These are phyloP conservation scores for Colletotrichum orchidophilum DNA, from an alignment of 2,329 filamentous ascomycete genomes.

Conservation along the genomic window DNA sequence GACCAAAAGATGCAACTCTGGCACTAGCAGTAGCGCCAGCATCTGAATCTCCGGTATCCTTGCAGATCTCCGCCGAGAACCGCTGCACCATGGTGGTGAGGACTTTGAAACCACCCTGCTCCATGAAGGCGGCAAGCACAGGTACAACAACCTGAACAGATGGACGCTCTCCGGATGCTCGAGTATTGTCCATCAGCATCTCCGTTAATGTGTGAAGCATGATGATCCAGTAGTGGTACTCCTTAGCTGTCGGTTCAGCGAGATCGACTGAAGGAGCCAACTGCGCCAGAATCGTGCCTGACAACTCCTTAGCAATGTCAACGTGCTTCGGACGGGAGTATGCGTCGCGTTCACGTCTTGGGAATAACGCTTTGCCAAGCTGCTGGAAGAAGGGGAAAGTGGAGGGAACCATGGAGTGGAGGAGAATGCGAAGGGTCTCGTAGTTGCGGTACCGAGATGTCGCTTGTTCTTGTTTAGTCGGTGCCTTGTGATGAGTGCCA, in stretches of 20 bases:
- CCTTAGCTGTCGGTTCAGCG: conserved; percentile 62
- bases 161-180: conserved; percentile 58
- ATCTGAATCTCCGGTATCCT: conserved; percentile 38
- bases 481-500: conserved; percentile 44
- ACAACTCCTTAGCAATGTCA: conserved; percentile 71
- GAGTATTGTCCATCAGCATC: conserved; percentile 74
- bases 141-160: conserved; percentile 72
- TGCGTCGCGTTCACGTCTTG: conserved; percentile 76
- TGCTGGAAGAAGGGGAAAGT: conserved; percentile 89
- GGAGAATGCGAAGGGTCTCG: conserved; percentile 76
- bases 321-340: conserved; percentile 64
- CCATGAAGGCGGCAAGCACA: conserved; percentile 87
- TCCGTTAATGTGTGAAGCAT: conserved; percentile 82
- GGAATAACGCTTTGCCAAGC: conserved; percentile 82
- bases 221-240: conserved; percentile 84
- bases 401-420: conserved; percentile 80
- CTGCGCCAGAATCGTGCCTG: conserved; percentile 74
- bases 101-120: conserved; percentile 77
- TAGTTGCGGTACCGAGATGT: conserved; percentile 74
- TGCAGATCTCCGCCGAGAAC: conserved; percentile 68
- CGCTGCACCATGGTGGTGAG: conserved; percentile 77
- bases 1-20: conserved; percentile 52
- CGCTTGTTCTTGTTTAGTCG: conserved; percentile 53
- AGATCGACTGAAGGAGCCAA: conserved; percentile 60
- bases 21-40: conserved; percentile 27